A percentile compares a stretch with the other conserved stretches of the same genome.
These are phyloP conservation scores for Fusarium mundagurra DNA, from an alignment of 2,329 filamentous ascomycete genomes.

Conservation along the genomic window DNA sequence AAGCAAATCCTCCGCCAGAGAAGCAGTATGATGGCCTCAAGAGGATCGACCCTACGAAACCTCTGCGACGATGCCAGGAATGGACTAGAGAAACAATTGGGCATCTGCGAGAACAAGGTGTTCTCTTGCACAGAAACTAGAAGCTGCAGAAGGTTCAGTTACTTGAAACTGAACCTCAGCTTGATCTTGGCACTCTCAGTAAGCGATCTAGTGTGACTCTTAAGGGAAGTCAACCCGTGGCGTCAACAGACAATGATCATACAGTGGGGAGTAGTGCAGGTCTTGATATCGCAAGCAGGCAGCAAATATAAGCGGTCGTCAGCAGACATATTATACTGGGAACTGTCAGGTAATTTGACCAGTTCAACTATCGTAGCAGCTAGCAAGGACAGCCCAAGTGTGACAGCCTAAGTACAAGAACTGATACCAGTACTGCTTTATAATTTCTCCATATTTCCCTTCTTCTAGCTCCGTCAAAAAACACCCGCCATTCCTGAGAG, in stretches of 20 bases:
- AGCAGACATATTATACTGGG: rapidly evolving
- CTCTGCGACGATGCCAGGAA: not conserved
- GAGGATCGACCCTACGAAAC: not conserved
- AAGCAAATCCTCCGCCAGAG: not conserved
- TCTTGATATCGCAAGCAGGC: not conserved
- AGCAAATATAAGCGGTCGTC: not conserved
- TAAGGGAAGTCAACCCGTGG: rapidly evolving
- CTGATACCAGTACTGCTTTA: not conserved
- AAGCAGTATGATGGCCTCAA: not conserved
- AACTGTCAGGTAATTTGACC: rapidly evolving
- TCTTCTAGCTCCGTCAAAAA: rapidly evolving
- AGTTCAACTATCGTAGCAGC: rapidly evolving
- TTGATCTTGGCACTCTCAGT: not conserved
- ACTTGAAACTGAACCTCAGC: rapidly evolving
- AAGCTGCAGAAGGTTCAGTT: not conserved
- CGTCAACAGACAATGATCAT: no score
- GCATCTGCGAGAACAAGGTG: not conserved
- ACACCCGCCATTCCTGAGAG: rapidly evolving
- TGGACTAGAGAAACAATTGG: not conserved
- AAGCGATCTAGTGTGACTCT: no score
- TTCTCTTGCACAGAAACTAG: not conserved
- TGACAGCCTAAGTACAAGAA: rapidly evolving
- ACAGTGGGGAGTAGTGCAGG: not conserved
- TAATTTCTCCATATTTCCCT: not conserved
- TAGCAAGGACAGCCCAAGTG: not conserved